Evolutionary conservation across 2,329 filamentous ascomycete genomes (phyloP).

Genomic region (Gaeumannomyces sp.): DNA sequence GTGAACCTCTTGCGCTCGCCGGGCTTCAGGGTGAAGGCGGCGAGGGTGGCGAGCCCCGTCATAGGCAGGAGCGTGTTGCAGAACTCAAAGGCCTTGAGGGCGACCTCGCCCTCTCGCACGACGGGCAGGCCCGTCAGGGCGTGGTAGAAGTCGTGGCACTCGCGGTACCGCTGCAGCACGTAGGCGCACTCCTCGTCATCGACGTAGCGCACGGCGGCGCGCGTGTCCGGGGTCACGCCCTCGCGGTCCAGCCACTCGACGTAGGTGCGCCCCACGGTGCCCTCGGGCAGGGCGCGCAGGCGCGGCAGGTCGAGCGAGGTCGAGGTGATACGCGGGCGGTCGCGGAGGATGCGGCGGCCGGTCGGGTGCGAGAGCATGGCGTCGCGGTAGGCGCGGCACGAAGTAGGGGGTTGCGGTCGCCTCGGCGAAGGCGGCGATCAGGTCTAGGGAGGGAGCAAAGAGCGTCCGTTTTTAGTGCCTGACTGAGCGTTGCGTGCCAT

Average conservation of each 20-base stretch:
- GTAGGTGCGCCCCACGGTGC: conserved; percentile 76
- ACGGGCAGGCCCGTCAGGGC: conserved; percentile 86
- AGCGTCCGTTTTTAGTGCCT: too few species aligned
- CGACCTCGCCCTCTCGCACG: conserved; percentile 91
- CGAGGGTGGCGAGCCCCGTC: conserved; percentile 81
- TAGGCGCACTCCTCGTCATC: conserved; percentile 95
- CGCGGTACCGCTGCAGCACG: conserved; percentile 96
- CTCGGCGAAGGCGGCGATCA: conserved; percentile 92
- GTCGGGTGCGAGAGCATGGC: conserved; percentile 82
- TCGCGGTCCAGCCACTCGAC: conserved; percentile 89
- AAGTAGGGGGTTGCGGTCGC: conserved; percentile 93
- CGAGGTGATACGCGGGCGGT: conserved; percentile 83
- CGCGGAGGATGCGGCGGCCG: conserved; percentile 83
- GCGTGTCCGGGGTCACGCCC: conserved; percentile 86
- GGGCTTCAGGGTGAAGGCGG: conserved; percentile 78
- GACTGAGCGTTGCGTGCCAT: background rate
- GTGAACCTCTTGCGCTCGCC: conserved; percentile 73
- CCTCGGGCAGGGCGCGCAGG: conserved; percentile 65
- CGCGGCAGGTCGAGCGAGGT: conserved; percentile 58
- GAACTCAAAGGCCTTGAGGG: conserved; percentile 97
- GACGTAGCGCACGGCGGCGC: conserved; percentile 77
- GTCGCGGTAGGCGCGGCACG: conserved; percentile 81
- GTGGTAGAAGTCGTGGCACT: conserved; percentile 98
- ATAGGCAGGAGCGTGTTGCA: conserved; percentile 91
- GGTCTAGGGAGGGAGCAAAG: conserved; percentile 56